Conservation (phyloP, 2,329 filamentous ascomycete genomes). For the Alternaria sp. region DNA sequence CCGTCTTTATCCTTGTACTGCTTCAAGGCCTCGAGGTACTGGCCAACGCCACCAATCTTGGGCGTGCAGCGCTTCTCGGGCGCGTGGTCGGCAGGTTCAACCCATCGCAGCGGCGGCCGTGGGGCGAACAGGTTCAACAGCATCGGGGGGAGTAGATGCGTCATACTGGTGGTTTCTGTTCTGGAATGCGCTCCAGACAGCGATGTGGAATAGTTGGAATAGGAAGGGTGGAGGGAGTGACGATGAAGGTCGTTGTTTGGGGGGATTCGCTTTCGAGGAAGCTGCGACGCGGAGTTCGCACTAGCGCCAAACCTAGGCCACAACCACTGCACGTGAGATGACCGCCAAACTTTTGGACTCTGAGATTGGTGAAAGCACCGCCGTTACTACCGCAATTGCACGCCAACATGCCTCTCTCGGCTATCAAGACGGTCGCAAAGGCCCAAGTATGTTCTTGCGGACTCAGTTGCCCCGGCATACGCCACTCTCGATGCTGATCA, state of each 20-base stretch:
- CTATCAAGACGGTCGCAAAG: constrained; percentile 63
- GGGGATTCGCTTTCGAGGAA: constrained; percentile 20
- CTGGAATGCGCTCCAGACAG: constrained; percentile 49
- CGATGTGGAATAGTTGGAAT: constrained; percentile 44
- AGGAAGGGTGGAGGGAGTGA: constrained; percentile 27
- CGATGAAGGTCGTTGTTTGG: constrained; percentile 26
- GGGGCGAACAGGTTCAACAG: constrained; percentile 94
- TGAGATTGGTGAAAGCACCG: constrained; percentile 10
- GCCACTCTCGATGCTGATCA: constrained; percentile 18
- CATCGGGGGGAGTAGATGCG: constrained; percentile 93
- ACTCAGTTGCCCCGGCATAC: background rate
- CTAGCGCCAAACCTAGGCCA: constrained; percentile 34
- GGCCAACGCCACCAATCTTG: constrained; percentile 74
- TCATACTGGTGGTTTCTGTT: constrained; percentile 68
- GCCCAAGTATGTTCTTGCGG: constrained; percentile 59
- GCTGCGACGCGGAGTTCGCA: constrained; percentile 29
- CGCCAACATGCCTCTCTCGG: constrained; percentile 58
- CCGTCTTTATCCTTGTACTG: constrained; percentile 80
- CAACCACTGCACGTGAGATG: constrained; percentile 38
- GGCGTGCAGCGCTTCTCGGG: constrained; percentile 82
- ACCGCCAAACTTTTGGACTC: constrained; percentile 29
- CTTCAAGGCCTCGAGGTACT: constrained; percentile 75
- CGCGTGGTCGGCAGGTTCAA: constrained; percentile 81
- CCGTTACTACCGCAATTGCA: constrained; percentile 26
- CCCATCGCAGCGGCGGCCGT: constrained; percentile 88